These are phyloP conservation scores for Claviceps quebecensis DNA, from an alignment of 2,329 filamentous ascomycete species.

Conservation along the genomic window DNA sequence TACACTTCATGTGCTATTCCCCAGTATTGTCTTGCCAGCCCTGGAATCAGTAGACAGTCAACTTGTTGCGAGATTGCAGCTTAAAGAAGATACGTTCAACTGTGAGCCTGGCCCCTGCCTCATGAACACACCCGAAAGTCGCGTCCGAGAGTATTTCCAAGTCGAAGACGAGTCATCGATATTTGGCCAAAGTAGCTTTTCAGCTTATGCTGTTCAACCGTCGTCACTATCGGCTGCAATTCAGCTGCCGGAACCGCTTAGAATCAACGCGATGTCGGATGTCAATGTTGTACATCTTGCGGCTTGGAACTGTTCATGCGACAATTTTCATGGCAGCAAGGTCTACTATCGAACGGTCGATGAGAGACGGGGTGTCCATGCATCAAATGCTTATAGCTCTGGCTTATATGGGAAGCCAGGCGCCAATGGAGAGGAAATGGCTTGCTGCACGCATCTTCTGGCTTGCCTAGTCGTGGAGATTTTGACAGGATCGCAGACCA, in stretches of 20 bases:
- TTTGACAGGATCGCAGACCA: conserved; percentile 44
- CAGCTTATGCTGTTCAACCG: conserved; percentile 52
- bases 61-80: conserved; percentile 33
- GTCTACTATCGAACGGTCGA: conserved; percentile 3
- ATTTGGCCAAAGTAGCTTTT: neutral
- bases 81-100: neutral
- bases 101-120: neutral
- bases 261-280: conserved; percentile 6
- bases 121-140: neutral
- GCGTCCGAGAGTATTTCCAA: neutral
- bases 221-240: conserved; percentile 29
- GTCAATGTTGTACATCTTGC: conserved; percentile 57
- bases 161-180: neutral
- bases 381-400: neutral
- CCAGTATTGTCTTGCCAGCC: conserved; percentile 65
- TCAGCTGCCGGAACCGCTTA: neutral
- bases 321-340: conserved; percentile 60
- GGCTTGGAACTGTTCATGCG: conserved; percentile 84
- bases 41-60: conserved; percentile 74
- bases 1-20: conserved; percentile 75
- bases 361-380: conserved; percentile 10
- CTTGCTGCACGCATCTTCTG: conserved; percentile 78
- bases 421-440: conserved; percentile 22
- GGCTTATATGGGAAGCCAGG: too few relatives aligned
- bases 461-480: conserved; percentile 64